These are phyloP conservation scores for Hyparrhenia diplandra DNA, from an alignment of 176 grass and related monocot genomes.

Conservation along the genomic window DNA sequence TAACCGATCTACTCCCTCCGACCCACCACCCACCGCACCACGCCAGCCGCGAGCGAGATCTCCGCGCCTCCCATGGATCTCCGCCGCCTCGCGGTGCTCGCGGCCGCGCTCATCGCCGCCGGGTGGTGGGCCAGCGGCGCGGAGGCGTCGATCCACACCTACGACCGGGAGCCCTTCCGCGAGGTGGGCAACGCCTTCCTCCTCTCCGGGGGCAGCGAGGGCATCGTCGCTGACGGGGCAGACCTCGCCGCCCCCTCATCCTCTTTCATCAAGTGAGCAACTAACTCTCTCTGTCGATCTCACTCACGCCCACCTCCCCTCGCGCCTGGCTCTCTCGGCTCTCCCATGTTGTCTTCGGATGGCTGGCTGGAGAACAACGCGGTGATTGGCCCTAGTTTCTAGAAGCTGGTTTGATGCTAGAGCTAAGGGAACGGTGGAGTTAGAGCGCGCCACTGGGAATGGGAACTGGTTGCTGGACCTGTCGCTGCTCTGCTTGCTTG, in stretches of 20 bases:
- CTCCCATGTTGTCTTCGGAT: not conserved
- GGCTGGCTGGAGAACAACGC: not conserved
- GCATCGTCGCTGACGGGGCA: conserved; percentile 49
- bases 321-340: too few species aligned
- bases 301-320: not conserved
- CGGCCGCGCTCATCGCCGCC: conserved; percentile 10
- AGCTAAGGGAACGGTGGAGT: not conserved
- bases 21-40: not conserved
- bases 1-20: conserved; percentile 43
- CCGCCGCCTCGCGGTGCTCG: conserved; percentile 18
- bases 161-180: conserved; percentile 80
- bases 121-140: conserved; percentile 24
- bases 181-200: conserved; percentile 98
- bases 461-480: not conserved
- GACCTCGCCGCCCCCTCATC: conserved; percentile 17
- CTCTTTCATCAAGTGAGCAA: conserved; percentile 50
- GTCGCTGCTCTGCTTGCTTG: not conserved
- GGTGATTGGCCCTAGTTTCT: not conserved
- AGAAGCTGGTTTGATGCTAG: not conserved
- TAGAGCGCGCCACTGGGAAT: too few species aligned
- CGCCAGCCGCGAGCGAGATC: conserved; percentile 19
- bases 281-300: not conserved
- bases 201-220: conserved; percentile 97
- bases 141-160: conserved; percentile 89
- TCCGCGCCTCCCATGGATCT: conserved; percentile 70